Conservation (phyloP, 768 basidiomycete species). For the Russula lepida region DNA sequence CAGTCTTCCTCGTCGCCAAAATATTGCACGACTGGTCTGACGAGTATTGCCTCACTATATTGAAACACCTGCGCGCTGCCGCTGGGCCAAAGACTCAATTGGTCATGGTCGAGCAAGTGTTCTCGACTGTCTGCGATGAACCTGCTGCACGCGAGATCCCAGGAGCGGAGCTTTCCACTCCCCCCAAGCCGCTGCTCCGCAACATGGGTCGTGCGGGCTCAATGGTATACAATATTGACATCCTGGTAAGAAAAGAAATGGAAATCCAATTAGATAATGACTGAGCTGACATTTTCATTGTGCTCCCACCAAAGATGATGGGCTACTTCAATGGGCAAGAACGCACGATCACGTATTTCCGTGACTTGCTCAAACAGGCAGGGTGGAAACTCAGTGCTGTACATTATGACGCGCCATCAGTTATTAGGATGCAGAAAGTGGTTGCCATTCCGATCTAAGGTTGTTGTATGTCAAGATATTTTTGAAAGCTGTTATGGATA, state of each 20-base stretch:
- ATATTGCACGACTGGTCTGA: conserved; percentile 32
- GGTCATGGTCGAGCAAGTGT: conserved; percentile 24
- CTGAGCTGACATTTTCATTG: background rate
- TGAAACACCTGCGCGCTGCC: conserved; percentile 23
- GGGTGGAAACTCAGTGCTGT: background rate
- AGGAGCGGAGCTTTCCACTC: conserved; percentile 11
- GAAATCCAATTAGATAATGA: no score
- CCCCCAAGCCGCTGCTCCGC: conserved; percentile 23
- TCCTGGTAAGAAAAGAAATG: conserved; percentile 17
- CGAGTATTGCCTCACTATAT: conserved; percentile 24
- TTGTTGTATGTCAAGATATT: background rate
- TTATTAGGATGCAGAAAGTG: background rate
- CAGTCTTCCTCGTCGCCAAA: conserved; percentile 25
- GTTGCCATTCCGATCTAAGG: conserved; percentile 1
- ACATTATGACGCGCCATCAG: background rate
- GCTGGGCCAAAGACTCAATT: conserved; percentile 24
- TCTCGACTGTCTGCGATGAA: conserved; percentile 23
- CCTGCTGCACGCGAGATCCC: conserved; percentile 12
- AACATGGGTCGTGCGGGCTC: conserved; percentile 21
- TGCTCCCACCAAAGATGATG: background rate
- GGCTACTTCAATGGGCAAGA: background rate
- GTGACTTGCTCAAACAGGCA: background rate
- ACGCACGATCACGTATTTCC: background rate
- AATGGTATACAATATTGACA: conserved; percentile 18
- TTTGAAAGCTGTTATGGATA: background rate